Base-by-base conservation (phyloP, 1,284 basidiomycete genomes). In the Pterula multifida region DNA sequence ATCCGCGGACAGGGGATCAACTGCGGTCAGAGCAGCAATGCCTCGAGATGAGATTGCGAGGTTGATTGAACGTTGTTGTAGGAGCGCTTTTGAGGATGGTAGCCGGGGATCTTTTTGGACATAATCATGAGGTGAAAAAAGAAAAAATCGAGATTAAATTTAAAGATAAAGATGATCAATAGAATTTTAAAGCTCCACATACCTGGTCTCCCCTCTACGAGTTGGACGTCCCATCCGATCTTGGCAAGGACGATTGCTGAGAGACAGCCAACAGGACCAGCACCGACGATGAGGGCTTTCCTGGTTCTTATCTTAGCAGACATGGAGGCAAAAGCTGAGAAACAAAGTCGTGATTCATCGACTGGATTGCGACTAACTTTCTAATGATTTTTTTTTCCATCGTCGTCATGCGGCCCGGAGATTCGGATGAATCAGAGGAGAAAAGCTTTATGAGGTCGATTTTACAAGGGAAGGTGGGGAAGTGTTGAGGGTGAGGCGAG, bases 31-130 rank as follows among this genome's bases (percentile, higher is more conserved):
- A 26, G 94, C 94, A 56, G 85, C 79, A 51, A 98, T 84, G 53
- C 94, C 95, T 50, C 95, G 81, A 52, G 91, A 81, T 17, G 93
- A 97, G 55, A 98, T 91, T 28, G 94, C 94, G 49, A 98, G 76
- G 70, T 98, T 98, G 70, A 98, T 97, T 50, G 90, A 95, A 53
- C 95, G 80, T 58, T 85, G 82, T 60, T 80, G 75, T 32, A 73
- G 67, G 51, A 69, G 71, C 49, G 72, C 71, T 65, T 78, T 84
- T 50, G 80, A 81, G 36, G 79, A 74, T 45, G 81, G 73, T 51
- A 84, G 71, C 32, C 87, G 79, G 60, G 84, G 72, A 67, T 89
- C 86, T 89, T 59, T 55, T 55, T 55, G 44, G 49, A 49, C 35
- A 54, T 49, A 49, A 53, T 50, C 45, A 39, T 49, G 51, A 42